Base-by-base conservation (phyloP, 108 stramenopile genomes). In the Skeletonema menzelii region DNA sequence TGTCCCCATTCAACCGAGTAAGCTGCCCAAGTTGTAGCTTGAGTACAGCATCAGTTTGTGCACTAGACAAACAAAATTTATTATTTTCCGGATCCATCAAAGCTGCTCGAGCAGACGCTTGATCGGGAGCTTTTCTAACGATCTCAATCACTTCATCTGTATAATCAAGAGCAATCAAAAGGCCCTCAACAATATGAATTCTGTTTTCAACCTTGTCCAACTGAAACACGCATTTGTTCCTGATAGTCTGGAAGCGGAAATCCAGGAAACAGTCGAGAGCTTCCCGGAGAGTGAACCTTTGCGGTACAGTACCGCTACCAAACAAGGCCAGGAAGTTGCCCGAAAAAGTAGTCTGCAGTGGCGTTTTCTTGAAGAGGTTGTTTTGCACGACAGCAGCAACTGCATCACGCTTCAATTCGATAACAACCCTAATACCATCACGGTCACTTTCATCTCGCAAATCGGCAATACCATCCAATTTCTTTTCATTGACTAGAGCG, bases 371-470 rank as follows among this genome's bases (percentile, higher is more conserved):
- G 88, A 92, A 94, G 37, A 98, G 79, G 71, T 97, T 97, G 82
- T 96, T 97, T 62, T 88, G 77, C 0, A 97, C 93, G 5, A 95
- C 86, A 11, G 84, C 79, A 1, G 96, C 88, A 1, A 91, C 85
- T 8, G 98, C 98, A 86, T 97, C 98, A 14, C 96, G 85, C 79
- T 98, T 98, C 44, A 98, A 78, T 74, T 98, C 98, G 67, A 97
- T 86, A n/a, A 98, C 98, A 49, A 98, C 87, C n/a, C 98, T 90
- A 37, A 97, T 97, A 0, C 98, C 98, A 71, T 97, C 96, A 15
- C 98, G 87, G 73, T 97, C 97, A 40, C 90, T 92, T 79, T 98
- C 98, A 75, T 96, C 95, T 8, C 97, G 72, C 57, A 95, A 75
- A 77, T 95, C 92, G 20, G 87, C 84, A 66, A 94, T 88, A 13